These are phyloP conservation scores for Cyclaneusma minus DNA, from an alignment of 2,329 filamentous ascomycete genomes.

Conservation along the genomic window DNA sequence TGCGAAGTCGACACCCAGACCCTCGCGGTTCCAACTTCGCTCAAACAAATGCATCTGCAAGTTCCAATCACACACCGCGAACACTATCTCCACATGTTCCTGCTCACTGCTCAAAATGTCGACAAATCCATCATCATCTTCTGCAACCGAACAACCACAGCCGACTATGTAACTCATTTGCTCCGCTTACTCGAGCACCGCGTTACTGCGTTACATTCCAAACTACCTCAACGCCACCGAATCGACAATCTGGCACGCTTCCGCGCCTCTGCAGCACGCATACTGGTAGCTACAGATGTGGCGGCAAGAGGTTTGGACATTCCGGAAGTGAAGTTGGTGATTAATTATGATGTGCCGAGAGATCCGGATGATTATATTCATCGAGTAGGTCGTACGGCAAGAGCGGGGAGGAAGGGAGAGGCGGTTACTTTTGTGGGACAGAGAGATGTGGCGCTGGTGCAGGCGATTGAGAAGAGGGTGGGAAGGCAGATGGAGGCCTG, in stretches of 20 bases:
- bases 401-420: conserved; percentile 73
- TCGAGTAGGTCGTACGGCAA: conserved; percentile 84
- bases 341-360: conserved; percentile 94
- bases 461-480: conserved; percentile 76
- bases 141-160: conserved; percentile 81
- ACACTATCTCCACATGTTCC: conserved; percentile 81
- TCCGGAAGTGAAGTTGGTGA: conserved; percentile 72
- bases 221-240: conserved; percentile 69
- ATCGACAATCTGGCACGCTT: conserved; percentile 83
- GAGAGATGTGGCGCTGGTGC: conserved; percentile 78
- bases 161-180: conserved; percentile 77
- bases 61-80: conserved; percentile 86
- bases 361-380: conserved; percentile 97
- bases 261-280: conserved; percentile 72
- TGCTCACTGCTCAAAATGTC: conserved; percentile 62
- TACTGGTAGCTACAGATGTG: conserved; percentile 90
- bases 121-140: conserved; percentile 79
- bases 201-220: conserved; percentile 82
- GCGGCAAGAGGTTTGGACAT: conserved; percentile 92
- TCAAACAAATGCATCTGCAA: conserved; percentile 75
- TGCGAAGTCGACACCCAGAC: conserved; percentile 70
- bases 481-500: conserved; percentile 69
- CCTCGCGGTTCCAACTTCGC: conserved; percentile 63
- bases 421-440: conserved; percentile 84
- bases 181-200: conserved; percentile 76